These are phyloP conservation scores for Euphorbia lathyris DNA, from an alignment of 345 rosid genomes.

Conservation along the genomic window DNA sequence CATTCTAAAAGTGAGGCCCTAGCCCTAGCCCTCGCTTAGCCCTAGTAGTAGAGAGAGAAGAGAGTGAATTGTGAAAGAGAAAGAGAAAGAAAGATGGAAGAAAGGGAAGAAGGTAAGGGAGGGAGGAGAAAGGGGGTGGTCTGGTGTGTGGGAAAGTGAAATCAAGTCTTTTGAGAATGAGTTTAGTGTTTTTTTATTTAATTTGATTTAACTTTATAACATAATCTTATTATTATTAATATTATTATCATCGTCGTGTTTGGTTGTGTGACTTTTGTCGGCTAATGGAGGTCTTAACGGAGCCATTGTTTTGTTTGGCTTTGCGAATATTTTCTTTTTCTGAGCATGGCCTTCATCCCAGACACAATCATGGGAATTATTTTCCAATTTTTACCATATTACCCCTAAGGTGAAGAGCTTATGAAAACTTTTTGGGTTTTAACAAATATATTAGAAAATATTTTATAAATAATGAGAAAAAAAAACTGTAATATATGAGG, in stretches of 20 bases:
- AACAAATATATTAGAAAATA: too few species aligned
- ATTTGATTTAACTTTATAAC: too few species aligned
- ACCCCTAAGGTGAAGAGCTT: too few species aligned
- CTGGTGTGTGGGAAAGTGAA: not conserved
- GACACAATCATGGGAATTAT: not conserved
- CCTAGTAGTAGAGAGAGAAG: constrained; percentile 2
- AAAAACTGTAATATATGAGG: too few species aligned
- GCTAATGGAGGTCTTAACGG: constrained; percentile 31
- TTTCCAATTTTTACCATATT: too few species aligned
- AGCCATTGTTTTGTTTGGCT: constrained; percentile 7
- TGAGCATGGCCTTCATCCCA: not conserved
- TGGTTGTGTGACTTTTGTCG: constrained; percentile 33
- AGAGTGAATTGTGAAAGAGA: too few species aligned
- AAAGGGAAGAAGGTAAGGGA: not conserved
- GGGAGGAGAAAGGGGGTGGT: not conserved
- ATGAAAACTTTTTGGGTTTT: too few species aligned
- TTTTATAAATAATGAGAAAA: too few species aligned
- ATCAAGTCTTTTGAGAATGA: not conserved
- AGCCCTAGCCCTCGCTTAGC: not conserved
- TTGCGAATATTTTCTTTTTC: not conserved
- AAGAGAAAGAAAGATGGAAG: not conserved
- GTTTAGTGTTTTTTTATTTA: constrained; percentile 23
- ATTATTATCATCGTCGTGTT: constrained; percentile 16
- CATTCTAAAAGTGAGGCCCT: constrained; percentile 21
- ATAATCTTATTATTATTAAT: not conserved